A percentile compares a stretch with the other conserved stretches of the same genome.
phyloP scores from a whole-genome alignment of 2,329 filamentous ascomycete species.

The Diaporthe sp. region DNA sequence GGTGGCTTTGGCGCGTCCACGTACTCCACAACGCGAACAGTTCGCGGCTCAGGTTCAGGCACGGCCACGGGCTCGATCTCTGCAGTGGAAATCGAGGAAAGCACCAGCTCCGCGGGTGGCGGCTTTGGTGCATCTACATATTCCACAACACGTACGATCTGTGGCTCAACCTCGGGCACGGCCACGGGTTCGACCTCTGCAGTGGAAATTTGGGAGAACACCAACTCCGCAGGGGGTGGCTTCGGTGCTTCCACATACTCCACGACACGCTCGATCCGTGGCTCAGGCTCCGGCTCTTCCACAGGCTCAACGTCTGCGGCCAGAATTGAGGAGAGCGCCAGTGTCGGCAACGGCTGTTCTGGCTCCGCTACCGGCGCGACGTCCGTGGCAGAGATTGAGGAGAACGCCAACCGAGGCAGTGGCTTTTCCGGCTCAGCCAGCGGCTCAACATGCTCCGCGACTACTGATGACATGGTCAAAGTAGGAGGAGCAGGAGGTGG shows the following conservation, averaged over 20 bases:
- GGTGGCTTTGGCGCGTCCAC: conserved; percentile 37
- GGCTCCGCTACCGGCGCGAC: conserved; percentile 40
- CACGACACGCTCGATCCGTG: conserved; percentile 38
- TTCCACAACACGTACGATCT: conserved; percentile 39
- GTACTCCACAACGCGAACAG: conserved; percentile 40
- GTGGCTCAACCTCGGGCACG: conserved; percentile 39
- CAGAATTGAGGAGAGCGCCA: conserved; percentile 37
- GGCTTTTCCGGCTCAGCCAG: conserved; percentile 39
- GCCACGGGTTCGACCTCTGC: conserved; percentile 42
- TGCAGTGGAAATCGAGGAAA: conserved; percentile 38
- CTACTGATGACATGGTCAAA: conserved; percentile 41
- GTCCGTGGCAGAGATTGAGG: conserved; percentile 40
- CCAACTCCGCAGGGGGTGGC: conserved; percentile 44
- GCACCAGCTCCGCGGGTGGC: conserved; percentile 44
- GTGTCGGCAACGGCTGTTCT: conserved; percentile 34
- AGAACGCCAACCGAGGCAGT: conserved; percentile 34
- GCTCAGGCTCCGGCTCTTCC: conserved; percentile 40
- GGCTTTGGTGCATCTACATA: conserved; percentile 40
- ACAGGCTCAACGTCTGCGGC: conserved; percentile 42
- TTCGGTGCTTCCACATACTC: conserved; percentile 40
- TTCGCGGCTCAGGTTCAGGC: conserved; percentile 40
- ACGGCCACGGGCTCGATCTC: conserved; percentile 42
- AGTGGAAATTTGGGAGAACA: conserved; percentile 37
- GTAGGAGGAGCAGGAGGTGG: conserved; percentile 35
- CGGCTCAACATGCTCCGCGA: conserved; percentile 39